Base-by-base conservation (phyloP, 495 filamentous ascomycete species). In the Hypoxylon lienhwacheense region DNA sequence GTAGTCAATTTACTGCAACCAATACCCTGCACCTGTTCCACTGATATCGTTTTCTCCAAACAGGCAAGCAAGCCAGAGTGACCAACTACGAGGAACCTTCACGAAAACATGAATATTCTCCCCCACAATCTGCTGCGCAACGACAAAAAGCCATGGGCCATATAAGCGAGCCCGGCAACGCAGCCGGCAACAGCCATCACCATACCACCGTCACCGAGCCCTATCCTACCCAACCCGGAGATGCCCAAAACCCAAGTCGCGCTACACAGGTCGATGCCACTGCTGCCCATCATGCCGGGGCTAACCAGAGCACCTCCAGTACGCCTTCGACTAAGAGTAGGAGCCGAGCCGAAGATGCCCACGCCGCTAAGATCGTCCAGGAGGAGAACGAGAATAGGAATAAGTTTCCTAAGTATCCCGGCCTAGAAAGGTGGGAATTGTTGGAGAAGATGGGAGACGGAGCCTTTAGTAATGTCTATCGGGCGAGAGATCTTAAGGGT, bases 401-500 rank as follows among this genome's bases (percentile, higher is more conserved):
- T 50, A 95, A 91, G 66, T 83, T 97, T 68, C 93, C 95, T 20
- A 83, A 74, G 55, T 97, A 98, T 64, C 92, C 93, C 4, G 91
- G 91, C 26, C 73, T 98, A 16, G 95, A 97, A 51, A 78, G 93
- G 59, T 98, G 87, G 86, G 83, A 86, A 45, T 70, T 98, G 32
- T 4, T 95, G 29, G 91, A 97, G 71, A 98, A 98, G 78, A 98
- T 98, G 93, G 93, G 93, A 44, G 93, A 98, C 62, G 93, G 93
- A 42, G 93, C 93, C 33, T 98, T 98, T 78, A 97, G 92, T 77
- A 98, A 98, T 55, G 93, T 98, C 47, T 98, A 97, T 69, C 84
- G 89, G 2, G 93, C 95, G 12, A 78, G 76, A 50, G 95, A 98
- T 69, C 77, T 74, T 24, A 62, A 76, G 14, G 84, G 85, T 15